These are phyloP conservation scores for Trichoderma semiorbis DNA, from an alignment of 2,329 filamentous ascomycete genomes.

Conservation along the genomic window DNA sequence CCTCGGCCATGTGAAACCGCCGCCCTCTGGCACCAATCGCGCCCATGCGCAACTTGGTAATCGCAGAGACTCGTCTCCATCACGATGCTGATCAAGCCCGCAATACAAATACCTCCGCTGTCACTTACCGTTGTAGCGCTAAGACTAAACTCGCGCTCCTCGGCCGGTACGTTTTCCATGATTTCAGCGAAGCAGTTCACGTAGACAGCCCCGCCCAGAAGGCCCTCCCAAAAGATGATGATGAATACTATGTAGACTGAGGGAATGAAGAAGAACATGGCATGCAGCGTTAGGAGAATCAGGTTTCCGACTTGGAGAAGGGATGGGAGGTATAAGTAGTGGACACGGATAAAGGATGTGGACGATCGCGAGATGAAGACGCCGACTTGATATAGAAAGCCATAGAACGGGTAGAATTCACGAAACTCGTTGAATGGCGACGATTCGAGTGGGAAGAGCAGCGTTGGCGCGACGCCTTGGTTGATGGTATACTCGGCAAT, in stretches of 20 bases:
- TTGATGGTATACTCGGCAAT: conserved; percentile 97
- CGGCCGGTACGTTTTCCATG: conserved; percentile 70
- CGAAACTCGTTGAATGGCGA: conserved; percentile 80
- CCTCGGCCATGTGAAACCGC: conserved; percentile 29
- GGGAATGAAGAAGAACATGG: conserved; percentile 76
- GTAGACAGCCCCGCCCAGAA: conserved; percentile 88
- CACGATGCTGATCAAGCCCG: conserved; percentile 76
- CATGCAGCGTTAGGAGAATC: conserved; percentile 67
- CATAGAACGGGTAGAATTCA: conserved; percentile 91
- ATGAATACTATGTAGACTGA: conserved; percentile 81
- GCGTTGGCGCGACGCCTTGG: conserved; percentile 84
- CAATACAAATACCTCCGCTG: conserved; percentile 83
- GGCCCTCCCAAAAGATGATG: conserved; percentile 89
- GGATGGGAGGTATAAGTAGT: conserved; percentile 76
- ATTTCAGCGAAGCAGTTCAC: conserved; percentile 96
- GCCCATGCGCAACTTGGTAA: conserved; percentile 79
- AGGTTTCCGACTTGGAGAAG: conserved; percentile 80
- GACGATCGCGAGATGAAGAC: conserved; percentile 94
- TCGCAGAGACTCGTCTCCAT: conserved; percentile 79
- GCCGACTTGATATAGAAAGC: conserved; percentile 89
- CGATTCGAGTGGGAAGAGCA: conserved; percentile 74
- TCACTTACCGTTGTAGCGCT: conserved; percentile 90
- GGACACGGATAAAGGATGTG: conserved; percentile 80
- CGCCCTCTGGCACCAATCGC: conserved; percentile 67
- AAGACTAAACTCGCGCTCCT: conserved; percentile 86